These are phyloP conservation scores for Clarkia xantiana DNA, from an alignment of 345 rosid genomes.

Conservation along the genomic window DNA sequence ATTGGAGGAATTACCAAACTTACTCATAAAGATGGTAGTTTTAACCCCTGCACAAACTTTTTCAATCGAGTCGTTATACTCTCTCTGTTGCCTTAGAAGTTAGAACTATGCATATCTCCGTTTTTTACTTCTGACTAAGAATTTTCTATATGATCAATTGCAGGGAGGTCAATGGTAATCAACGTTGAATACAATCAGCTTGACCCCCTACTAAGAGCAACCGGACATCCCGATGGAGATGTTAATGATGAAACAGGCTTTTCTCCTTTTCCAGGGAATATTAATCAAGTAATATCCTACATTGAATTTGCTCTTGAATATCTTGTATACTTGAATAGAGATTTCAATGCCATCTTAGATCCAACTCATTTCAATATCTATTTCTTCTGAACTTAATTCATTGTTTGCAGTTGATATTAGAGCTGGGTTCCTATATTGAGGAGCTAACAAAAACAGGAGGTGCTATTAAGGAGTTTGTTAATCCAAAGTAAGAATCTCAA, in stretches of 20 bases:
- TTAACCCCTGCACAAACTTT: too few relatives aligned
- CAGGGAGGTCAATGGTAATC: conserved; percentile 92
- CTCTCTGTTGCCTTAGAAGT: too few relatives aligned
- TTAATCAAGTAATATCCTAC: conserved; percentile 59
- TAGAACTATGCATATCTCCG: too few relatives aligned
- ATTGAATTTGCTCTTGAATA: neutral
- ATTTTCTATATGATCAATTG: conserved; percentile 7
- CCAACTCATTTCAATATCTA: neutral
- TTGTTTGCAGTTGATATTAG: conserved; percentile 59
- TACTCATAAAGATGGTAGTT: conserved; percentile 76
- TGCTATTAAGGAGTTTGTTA: conserved; percentile 89
- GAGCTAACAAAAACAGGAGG: conserved; percentile 90
- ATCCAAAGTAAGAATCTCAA: conserved; percentile 74
- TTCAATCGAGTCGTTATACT: too few relatives aligned
- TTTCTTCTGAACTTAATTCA: neutral
- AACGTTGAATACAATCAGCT: conserved; percentile 98
- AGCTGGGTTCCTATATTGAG: conserved; percentile 66
- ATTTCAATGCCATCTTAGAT: too few relatives aligned
- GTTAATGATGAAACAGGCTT: conserved; percentile 81
- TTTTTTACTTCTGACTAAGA: too few relatives aligned
- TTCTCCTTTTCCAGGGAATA: conserved; percentile 97
- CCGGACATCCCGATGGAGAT: conserved; percentile 82
- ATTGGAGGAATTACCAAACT: conserved; percentile 93
- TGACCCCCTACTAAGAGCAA: conserved; percentile 89
- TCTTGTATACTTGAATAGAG: neutral